Percentiles rank a stretch among this genome's conserved stretches.
phyloP scores from a whole-genome alignment of 2,329 filamentous ascomycete species.

The Macrophomina phaseolina region DNA sequence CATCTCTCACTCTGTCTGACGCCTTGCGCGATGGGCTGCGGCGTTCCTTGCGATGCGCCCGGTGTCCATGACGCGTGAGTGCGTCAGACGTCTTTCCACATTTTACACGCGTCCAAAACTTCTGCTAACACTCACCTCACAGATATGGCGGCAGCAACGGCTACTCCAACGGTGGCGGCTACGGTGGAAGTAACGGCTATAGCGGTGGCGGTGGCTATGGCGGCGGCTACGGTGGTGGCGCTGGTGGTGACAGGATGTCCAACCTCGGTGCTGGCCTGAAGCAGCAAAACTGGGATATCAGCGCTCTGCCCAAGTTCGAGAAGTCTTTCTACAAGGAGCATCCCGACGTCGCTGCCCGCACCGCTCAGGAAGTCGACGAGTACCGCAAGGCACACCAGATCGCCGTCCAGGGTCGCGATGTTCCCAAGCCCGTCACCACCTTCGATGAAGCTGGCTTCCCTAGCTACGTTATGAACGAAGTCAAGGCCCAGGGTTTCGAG shows the following conservation, averaged over 20 bases:
- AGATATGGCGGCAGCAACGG: conserved; percentile 29
- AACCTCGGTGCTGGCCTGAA: conserved; percentile 87
- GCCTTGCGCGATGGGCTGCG: background rate
- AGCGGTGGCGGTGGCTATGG: conserved; percentile 37
- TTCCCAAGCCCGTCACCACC: conserved; percentile 92
- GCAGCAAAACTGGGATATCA: conserved; percentile 85
- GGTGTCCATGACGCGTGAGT: conserved; percentile 9
- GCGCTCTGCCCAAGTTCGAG: conserved; percentile 89
- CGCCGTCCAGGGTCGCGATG: conserved; percentile 76
- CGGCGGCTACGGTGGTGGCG: conserved; percentile 59
- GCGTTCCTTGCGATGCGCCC: conserved; percentile 12
- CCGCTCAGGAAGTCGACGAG: conserved; percentile 78
- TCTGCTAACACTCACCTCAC: background rate
- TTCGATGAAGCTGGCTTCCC: conserved; percentile 99
- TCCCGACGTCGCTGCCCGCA: conserved; percentile 74
- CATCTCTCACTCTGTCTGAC: background rate
- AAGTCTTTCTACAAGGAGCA: conserved; percentile 99
- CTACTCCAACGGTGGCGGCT: conserved; percentile 40
- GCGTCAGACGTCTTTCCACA: background rate
- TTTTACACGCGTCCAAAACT: conserved; percentile 6
- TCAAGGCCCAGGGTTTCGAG: conserved; percentile 96
- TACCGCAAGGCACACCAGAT: conserved; percentile 89
- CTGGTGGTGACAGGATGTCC: conserved; percentile 91
- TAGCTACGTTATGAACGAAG: conserved; percentile 95
- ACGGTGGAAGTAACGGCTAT: conserved; percentile 29